A percentile compares a stretch with the other conserved stretches of the same genome.
Conservation (phyloP, 2,329 filamentous ascomycete genomes). For the Sporothrix humicola region DNA sequence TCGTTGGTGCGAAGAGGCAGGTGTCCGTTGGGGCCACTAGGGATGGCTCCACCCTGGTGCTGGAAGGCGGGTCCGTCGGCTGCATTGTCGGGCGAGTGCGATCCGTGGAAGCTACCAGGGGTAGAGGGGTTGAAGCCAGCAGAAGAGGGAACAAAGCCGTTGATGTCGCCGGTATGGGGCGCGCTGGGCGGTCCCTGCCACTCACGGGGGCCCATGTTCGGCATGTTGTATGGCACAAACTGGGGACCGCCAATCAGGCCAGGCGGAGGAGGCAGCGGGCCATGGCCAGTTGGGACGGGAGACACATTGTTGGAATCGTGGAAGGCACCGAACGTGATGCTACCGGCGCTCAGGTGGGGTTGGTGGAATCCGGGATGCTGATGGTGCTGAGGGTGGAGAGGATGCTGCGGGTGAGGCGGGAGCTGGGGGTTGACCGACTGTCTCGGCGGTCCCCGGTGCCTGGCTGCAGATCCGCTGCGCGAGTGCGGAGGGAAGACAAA, state of each 20-base stretch:
- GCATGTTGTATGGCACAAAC: constrained; percentile 27
- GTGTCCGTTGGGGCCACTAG: constrained; percentile 24
- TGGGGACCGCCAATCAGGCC: constrained; percentile 42
- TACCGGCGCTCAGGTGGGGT: constrained; percentile 60
- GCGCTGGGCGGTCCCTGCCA: constrained; percentile 34
- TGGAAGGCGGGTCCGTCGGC: constrained; percentile 12
- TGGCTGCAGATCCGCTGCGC: constrained; percentile 6
- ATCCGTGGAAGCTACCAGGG: constrained; percentile 66
- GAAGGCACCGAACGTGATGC: constrained; percentile 62
- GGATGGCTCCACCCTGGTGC: constrained; percentile 28
- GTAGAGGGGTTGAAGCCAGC: constrained; percentile 60
- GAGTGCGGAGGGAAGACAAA: constrained; percentile 32
- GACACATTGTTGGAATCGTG: constrained; percentile 63
- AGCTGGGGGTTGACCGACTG: constrained; percentile 10
- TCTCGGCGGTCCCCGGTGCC: constrained; percentile 26
- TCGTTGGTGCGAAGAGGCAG: constrained; percentile 30
- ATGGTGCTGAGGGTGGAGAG: constrained; percentile 5
- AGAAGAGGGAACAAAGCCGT: constrained; percentile 38
- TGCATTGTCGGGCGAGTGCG: constrained; percentile 49
- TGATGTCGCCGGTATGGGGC: constrained; percentile 24
- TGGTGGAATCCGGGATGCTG: constrained; percentile 51
- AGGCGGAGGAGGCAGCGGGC: constrained; percentile 46
- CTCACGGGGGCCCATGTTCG: constrained; percentile 32
- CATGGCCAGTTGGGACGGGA: constrained; percentile 53
- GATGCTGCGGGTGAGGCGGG: constrained; percentile 8